Percentiles rank a stretch among this genome's conserved stretches.
Conservation (phyloP, 108 stramenopile genomes). For the Fistulifera solaris region DNA sequence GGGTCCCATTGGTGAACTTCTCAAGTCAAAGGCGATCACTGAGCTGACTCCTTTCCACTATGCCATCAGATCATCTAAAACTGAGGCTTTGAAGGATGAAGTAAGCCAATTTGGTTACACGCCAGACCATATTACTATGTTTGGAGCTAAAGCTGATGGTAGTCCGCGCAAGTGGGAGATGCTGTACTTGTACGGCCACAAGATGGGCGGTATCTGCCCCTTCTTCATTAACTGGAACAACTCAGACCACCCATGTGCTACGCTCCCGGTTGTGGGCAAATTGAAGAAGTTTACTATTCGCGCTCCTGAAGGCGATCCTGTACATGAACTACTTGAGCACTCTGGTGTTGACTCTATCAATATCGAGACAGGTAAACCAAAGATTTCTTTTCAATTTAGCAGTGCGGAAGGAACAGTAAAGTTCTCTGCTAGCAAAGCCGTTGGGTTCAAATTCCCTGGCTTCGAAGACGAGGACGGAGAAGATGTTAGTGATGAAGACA, state of each 20-base stretch:
- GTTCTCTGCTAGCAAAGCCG: conserved; percentile 27
- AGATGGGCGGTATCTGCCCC: conserved; percentile 35
- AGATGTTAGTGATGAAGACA: conserved; percentile 7
- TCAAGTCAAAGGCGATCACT: conserved; percentile 21
- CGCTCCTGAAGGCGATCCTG: conserved; percentile 32
- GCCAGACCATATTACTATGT: conserved; percentile 49
- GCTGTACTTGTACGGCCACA: conserved; percentile 44
- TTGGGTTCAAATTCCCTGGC: conserved; percentile 40
- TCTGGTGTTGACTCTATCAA: conserved; percentile 18
- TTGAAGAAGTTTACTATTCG: conserved; percentile 28
- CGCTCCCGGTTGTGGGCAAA: conserved; percentile 30
- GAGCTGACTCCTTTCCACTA: conserved; percentile 40
- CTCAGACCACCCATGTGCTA: conserved; percentile 39
- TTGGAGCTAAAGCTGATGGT: conserved; percentile 34
- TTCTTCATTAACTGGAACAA: conserved; percentile 47
- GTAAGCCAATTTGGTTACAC: conserved; percentile 33
- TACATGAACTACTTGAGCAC: conserved; percentile 29
- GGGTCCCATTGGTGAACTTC: conserved; percentile 34
- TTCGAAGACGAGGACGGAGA: conserved; percentile 28
- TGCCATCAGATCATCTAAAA: conserved; percentile 32
- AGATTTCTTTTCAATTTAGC: conserved; percentile 33
- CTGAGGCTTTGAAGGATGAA: conserved; percentile 37
- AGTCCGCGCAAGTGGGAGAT: conserved; percentile 48
- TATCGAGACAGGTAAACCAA: conserved; percentile 29
- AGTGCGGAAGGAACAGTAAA: conserved; percentile 43